Evolutionary conservation across 345 rosid genomes (phyloP).

Genomic region (Boechera divaricarpa): DNA sequence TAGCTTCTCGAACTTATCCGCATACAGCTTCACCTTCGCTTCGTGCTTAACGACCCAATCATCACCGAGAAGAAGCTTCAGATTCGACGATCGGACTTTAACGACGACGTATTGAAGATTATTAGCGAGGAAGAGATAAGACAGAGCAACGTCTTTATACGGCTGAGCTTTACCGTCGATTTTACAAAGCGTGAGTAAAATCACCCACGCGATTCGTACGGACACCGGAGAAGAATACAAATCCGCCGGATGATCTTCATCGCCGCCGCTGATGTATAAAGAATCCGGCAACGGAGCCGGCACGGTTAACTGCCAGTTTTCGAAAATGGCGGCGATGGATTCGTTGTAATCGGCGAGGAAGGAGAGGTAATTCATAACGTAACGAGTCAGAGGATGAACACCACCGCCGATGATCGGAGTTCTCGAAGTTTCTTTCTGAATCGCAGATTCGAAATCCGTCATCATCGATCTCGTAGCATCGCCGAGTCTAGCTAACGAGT

Average conservation of each 20-base stretch:
- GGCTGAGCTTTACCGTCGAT: slow-evolving; percentile 72
- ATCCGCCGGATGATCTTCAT: slow-evolving; percentile 28
- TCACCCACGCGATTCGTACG: slow-evolving; percentile 60
- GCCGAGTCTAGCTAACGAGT: slow-evolving; percentile 60
- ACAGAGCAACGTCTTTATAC: slow-evolving; percentile 74
- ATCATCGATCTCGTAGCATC: slow-evolving; percentile 58
- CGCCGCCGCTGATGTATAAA: slow-evolving; percentile 40
- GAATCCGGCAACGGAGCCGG: slow-evolving; percentile 58
- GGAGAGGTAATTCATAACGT: slow-evolving; percentile 78
- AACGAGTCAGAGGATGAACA: slow-evolving; percentile 76
- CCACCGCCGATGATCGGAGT: slow-evolving; percentile 65
- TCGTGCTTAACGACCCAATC: slow-evolving; percentile 75
- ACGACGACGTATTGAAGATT: slow-evolving; percentile 82
- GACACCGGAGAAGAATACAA: slow-evolving; percentile 42
- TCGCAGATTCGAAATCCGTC: slow-evolving; percentile 65
- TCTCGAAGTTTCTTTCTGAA: slow-evolving; percentile 66
- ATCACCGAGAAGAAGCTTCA: slow-evolving; percentile 72
- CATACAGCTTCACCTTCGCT: slow-evolving; percentile 63
- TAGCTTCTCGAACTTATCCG: slow-evolving; percentile 69
- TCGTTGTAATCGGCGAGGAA: slow-evolving; percentile 71
- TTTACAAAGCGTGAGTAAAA: slow-evolving; percentile 77
- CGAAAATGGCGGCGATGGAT: slow-evolving; percentile 57
- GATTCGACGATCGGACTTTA: slow-evolving; percentile 63
- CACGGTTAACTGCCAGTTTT: slow-evolving; percentile 46
- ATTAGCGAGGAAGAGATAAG: slow-evolving; percentile 83